Evolutionary conservation across 2,329 filamentous ascomycete species (phyloP).

Genomic region (Fusarium sp.): DNA sequence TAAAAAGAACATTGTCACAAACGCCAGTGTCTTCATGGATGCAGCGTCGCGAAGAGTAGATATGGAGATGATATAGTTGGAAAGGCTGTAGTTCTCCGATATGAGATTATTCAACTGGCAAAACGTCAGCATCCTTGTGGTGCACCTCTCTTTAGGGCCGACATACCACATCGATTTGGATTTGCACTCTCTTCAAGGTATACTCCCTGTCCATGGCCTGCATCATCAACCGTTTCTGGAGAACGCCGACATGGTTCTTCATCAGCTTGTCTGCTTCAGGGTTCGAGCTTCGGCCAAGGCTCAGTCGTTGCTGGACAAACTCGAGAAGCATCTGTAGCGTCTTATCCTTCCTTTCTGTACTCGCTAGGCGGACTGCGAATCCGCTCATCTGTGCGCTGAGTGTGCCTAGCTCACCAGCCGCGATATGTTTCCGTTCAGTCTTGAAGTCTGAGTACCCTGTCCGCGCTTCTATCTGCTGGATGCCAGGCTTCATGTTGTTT

Average conservation of each 20-base stretch:
- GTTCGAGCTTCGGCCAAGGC: neutral
- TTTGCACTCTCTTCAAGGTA: slow-evolving; percentile 48
- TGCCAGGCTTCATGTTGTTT: slow-evolving; percentile 43
- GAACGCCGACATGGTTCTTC: slow-evolving; percentile 40
- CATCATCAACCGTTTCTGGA: slow-evolving; percentile 48
- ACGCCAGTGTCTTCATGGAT: slow-evolving; percentile 54
- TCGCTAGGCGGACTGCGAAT: slow-evolving; percentile 49
- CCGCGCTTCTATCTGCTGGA: slow-evolving; percentile 48
- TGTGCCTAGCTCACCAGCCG: slow-evolving; percentile 42
- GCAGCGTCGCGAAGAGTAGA: slow-evolving; percentile 52
- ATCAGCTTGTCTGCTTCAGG: slow-evolving; percentile 35
- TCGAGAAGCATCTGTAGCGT: slow-evolving; percentile 47
- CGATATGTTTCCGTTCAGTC: slow-evolving; percentile 39
- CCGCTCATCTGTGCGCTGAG: slow-evolving; percentile 49
- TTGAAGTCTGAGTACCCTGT: slow-evolving; percentile 50
- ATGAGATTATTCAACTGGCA: slow-evolving; percentile 51
- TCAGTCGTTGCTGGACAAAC: slow-evolving; percentile 39
- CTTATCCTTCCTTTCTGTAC: slow-evolving; percentile 49
- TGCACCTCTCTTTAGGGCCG: no score
- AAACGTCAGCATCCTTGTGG: slow-evolving; percentile 4
- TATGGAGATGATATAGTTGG: slow-evolving; percentile 48
- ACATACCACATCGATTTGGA: slow-evolving; percentile 52
- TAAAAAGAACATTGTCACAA: slow-evolving; percentile 55
- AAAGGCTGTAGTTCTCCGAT: slow-evolving; percentile 49
- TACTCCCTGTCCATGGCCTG: slow-evolving; percentile 50